These are phyloP conservation scores for Blastobotrys americana DNA, from an alignment of 805 yeast species.

Conservation along the genomic window DNA sequence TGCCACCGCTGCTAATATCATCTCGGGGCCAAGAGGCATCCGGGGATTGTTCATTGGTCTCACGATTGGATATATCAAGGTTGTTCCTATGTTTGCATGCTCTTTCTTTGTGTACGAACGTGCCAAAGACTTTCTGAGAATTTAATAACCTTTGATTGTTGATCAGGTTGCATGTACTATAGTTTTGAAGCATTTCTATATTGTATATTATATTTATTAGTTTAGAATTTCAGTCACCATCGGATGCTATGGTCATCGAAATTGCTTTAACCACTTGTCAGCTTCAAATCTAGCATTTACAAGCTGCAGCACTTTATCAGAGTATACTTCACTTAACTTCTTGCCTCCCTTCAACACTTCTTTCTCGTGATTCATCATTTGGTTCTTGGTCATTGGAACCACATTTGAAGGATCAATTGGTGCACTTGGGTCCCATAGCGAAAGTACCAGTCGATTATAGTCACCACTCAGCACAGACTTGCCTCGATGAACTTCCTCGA, in stretches of 20 bases:
- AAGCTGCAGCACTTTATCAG: conserved; percentile 47
- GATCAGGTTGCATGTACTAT: background rate
- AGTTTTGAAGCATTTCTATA: background rate
- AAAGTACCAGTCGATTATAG: conserved; percentile 69
- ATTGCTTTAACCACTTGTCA: conserved; percentile 66
- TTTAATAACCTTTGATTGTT: too few relatives aligned
- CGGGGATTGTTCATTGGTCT: conserved; percentile 91
- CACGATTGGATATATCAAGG: conserved; percentile 90
- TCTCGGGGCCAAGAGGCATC: conserved; percentile 68
- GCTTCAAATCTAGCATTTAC: conserved; percentile 63
- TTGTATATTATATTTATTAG: too few relatives aligned
- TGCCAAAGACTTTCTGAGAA: conserved; percentile 61
- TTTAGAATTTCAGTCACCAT: too few relatives aligned
- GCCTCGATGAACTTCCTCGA: conserved; percentile 91
- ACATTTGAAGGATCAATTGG: conserved; percentile 69
- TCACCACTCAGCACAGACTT: conserved; percentile 81
- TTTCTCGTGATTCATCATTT: conserved; percentile 72
- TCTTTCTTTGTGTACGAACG: conserved; percentile 92
- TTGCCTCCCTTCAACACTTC: conserved; percentile 64
- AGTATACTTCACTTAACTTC: conserved; percentile 53
- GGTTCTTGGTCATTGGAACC: conserved; percentile 83
- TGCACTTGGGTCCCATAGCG: conserved; percentile 72
- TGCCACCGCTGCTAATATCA: conserved; percentile 45
- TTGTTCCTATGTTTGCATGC: conserved; percentile 95
- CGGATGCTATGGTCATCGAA: too few relatives aligned